phyloP scores from a whole-genome alignment of 169 alveolate genomes.

The Plasmodium vivax region DNA sequence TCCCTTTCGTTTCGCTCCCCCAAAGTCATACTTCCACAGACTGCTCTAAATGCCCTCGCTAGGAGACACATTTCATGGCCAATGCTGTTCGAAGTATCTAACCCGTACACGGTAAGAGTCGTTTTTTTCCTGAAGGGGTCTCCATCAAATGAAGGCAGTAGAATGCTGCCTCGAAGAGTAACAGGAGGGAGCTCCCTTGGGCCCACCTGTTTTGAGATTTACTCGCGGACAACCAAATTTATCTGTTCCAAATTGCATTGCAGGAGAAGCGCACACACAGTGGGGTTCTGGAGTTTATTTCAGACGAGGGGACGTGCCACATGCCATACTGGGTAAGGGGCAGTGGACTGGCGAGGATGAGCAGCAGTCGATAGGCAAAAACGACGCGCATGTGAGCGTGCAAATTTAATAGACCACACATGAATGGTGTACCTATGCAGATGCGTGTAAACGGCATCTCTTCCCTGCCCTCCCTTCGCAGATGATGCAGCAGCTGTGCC shows the following conservation, averaged over 20 bases:
- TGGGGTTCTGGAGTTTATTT: slow-evolving; percentile 94
- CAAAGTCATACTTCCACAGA: slow-evolving; percentile 85
- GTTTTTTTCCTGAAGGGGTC: not conserved
- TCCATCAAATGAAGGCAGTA: not conserved
- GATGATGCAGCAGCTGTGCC: slow-evolving; percentile 93
- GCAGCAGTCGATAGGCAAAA: not conserved
- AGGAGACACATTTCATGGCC: slow-evolving; percentile 91
- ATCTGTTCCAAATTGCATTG: not conserved
- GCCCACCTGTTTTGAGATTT: not conserved
- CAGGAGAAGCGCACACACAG: slow-evolving; percentile 88
- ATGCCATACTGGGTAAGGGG: slow-evolving; percentile 92
- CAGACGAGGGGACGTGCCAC: slow-evolving; percentile 95
- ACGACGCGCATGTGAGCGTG: slow-evolving; percentile 2
- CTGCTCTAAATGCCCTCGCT: slow-evolving; percentile 88
- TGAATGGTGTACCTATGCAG: not conserved
- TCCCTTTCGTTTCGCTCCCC: not conserved
- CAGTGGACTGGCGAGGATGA: not conserved
- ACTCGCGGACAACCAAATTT: not conserved
- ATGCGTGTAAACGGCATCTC: not conserved
- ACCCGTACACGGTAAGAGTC: slow-evolving; percentile 76
- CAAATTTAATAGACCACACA: not conserved
- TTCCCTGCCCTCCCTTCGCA: not conserved
- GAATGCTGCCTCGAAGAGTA: not conserved
- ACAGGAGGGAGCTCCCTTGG: not conserved
- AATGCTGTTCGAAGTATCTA: slow-evolving; percentile 87